Evolutionary conservation across 305 asterid genomes (phyloP).

Genomic region (Fraxinus velutina): DNA sequence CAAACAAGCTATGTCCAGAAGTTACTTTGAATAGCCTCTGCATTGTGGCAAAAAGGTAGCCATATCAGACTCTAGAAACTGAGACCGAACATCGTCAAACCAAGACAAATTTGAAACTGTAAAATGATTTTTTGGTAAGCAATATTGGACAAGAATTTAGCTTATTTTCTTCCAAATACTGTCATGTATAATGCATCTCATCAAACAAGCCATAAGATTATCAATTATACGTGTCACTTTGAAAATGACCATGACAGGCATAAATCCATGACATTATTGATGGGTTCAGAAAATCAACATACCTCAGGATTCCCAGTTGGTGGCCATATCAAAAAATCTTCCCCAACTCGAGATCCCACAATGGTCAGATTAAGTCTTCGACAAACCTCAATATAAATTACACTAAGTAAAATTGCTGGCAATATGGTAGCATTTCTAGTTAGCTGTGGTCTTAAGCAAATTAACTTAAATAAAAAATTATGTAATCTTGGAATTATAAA

Average conservation of each 20-base stretch:
- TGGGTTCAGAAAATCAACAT: slow-evolving; percentile 14
- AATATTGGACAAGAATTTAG: not conserved
- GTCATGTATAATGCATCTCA: not conserved
- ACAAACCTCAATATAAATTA: slow-evolving; percentile 89
- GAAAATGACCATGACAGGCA: not conserved
- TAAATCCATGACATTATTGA: not conserved
- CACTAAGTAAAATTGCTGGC: slow-evolving; percentile 87
- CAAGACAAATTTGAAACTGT: not conserved
- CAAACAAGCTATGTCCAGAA: slow-evolving; percentile 81
- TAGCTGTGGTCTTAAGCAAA: slow-evolving; percentile 18
- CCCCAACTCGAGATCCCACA: slow-evolving; percentile 98
- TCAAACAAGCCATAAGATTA: not conserved
- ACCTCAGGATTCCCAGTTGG: slow-evolving; percentile 95
- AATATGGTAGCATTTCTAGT: slow-evolving; percentile 11
- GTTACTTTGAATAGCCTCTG: slow-evolving; percentile 82
- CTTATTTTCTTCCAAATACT: not conserved
- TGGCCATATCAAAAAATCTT: slow-evolving; percentile 96
- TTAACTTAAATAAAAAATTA: not conserved
- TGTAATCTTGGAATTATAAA: not conserved
- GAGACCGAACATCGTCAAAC: not conserved
- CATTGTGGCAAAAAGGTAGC: not conserved
- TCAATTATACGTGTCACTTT: not conserved
- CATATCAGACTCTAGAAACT: not conserved
- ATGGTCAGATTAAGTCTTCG: slow-evolving; percentile 83
- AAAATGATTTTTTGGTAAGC: not conserved